Evolutionary conservation across 2,329 filamentous ascomycete genomes (phyloP).

Genomic region (Tolypocladium inflatum): DNA sequence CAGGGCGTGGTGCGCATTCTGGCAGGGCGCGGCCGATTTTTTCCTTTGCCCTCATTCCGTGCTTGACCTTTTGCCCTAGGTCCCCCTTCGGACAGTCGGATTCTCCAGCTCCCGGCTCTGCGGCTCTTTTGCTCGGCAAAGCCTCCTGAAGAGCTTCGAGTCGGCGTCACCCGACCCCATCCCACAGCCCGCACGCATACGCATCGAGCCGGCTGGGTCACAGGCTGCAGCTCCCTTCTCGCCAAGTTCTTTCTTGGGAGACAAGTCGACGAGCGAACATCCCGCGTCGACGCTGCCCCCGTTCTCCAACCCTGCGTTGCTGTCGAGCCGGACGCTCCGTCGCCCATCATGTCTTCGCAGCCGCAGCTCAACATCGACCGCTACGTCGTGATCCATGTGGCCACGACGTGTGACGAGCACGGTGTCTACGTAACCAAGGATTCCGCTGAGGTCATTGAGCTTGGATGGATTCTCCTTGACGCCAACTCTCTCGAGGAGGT

Average conservation of each 20-base stretch:
- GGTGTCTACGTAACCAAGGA: slow-evolving; percentile 99
- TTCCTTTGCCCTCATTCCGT: slow-evolving; percentile 7
- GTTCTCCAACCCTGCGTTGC: slow-evolving; percentile 8
- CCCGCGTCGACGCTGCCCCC: slow-evolving; percentile 6
- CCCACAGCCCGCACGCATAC: slow-evolving; percentile 12
- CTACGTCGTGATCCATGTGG: slow-evolving; percentile 96
- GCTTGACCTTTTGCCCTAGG: slow-evolving; percentile 7
- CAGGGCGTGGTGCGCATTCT: slow-evolving; percentile 10
- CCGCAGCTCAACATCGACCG: slow-evolving; percentile 73
- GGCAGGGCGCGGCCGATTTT: slow-evolving; percentile 8
- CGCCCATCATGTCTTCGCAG: slow-evolving; percentile 28
- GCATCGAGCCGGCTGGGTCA: slow-evolving; percentile 25
- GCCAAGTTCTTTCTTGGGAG: slow-evolving; percentile 8
- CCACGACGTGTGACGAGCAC: slow-evolving; percentile 97
- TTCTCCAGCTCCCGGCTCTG: slow-evolving; percentile 11
- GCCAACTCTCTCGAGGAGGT: slow-evolving; percentile 90
- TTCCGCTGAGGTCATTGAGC: slow-evolving; percentile 97
- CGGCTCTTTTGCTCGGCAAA: slow-evolving; percentile 13
- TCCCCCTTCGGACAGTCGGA: slow-evolving; percentile 3
- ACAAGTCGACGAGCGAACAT: slow-evolving; percentile 6
- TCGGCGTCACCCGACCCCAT: slow-evolving; percentile 10
- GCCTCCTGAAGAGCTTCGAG: slow-evolving; percentile 16
- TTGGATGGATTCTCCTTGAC: slow-evolving; percentile 95
- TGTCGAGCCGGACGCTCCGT: slow-evolving; percentile 8
- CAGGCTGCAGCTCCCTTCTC: slow-evolving; percentile 21